Percentiles rank a stretch among this genome's conserved stretches.
Conservation (phyloP, 352 stramenopile species). For the Globisporangium solare region DNA sequence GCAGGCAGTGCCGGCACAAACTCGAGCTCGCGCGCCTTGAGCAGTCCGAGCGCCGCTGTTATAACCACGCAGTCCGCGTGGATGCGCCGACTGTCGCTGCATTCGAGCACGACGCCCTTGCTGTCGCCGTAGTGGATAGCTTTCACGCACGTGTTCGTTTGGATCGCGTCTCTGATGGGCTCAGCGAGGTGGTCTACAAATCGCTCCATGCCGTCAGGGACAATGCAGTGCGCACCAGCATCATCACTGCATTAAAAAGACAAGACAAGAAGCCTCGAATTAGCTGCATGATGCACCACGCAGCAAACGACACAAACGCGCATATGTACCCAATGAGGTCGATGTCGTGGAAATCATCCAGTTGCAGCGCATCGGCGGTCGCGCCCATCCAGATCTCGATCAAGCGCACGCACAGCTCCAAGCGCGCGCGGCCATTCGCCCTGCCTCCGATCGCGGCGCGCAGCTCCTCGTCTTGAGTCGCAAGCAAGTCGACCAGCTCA, state of each 20-base stretch:
- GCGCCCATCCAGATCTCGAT: conserved; percentile 62
- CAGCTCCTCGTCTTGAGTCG: conserved; percentile 19
- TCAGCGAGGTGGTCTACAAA: conserved; percentile 32
- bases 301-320: background rate
- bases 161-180: conserved; percentile 27
- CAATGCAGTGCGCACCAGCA: conserved; percentile 43
- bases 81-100: conserved; percentile 18
- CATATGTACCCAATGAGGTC: conserved; percentile 53
- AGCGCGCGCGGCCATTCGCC: conserved; percentile 20
- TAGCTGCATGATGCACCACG: background rate
- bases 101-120: conserved; percentile 29
- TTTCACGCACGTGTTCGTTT: conserved; percentile 23
- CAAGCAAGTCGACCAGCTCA: conserved; percentile 31
- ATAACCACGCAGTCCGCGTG: conserved; percentile 44
- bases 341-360: conserved; percentile 51
- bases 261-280: background rate
- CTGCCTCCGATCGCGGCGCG: conserved; percentile 8
- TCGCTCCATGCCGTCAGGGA: conserved; percentile 44
- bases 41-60: conserved; percentile 46
- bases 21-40: conserved; percentile 36
- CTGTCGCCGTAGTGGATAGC: conserved; percentile 22
- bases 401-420: conserved; percentile 39
- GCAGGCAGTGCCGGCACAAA: conserved; percentile 47
- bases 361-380: conserved; percentile 39
- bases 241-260: conserved; percentile 28